phyloP scores from a whole-genome alignment of 2,329 filamentous ascomycete genomes.

The Metarhizium humberi region DNA sequence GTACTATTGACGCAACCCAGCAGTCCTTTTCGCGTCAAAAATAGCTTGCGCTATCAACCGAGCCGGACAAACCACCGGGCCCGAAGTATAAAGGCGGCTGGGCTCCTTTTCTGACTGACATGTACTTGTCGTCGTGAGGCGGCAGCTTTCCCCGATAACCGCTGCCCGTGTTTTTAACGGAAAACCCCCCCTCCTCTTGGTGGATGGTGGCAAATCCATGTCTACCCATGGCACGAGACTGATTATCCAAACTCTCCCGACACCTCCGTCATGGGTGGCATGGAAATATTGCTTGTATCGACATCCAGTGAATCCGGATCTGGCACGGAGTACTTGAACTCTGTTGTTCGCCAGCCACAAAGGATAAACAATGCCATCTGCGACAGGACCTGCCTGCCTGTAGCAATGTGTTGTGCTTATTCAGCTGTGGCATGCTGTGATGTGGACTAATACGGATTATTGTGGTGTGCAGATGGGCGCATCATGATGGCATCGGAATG shows the following conservation, averaged over 20 bases:
- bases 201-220: neutral
- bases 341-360: neutral
- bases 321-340: neutral
- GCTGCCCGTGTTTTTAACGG: neutral
- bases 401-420: neutral
- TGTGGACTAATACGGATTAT: too few relatives aligned
- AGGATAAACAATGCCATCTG: too few relatives aligned
- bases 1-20: neutral
- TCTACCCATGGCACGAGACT: neutral
- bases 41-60: too few relatives aligned
- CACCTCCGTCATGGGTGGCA: constrained; percentile 1
- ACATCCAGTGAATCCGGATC: neutral
- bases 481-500: too few relatives aligned
- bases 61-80: too few relatives aligned
- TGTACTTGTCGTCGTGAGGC: too few relatives aligned
- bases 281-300: neutral
- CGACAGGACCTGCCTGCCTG: neutral
- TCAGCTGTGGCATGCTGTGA: too few relatives aligned
- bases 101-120: too few relatives aligned
- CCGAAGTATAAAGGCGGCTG: too few relatives aligned
- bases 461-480: too few relatives aligned
- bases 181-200: neutral
- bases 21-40: too few relatives aligned
- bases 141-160: too few relatives aligned
- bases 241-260: neutral